phyloP scores from a whole-genome alignment of 2,329 filamentous ascomycete species.

The Fusarium algeriense region DNA sequence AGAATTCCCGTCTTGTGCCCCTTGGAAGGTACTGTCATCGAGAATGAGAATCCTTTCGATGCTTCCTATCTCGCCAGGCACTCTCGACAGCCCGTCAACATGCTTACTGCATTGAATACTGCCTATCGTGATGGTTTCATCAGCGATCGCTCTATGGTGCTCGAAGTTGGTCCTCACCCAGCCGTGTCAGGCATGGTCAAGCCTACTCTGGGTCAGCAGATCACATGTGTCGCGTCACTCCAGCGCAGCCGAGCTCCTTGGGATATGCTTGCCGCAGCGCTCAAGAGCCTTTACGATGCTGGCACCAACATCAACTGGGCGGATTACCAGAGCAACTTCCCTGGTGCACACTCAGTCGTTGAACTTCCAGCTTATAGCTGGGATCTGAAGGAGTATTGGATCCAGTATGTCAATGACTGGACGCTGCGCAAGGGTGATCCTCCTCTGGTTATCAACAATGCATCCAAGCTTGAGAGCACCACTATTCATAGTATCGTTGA shows the following conservation, averaged over 20 bases:
- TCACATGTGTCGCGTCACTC: constrained; percentile 27
- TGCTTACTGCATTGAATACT: constrained; percentile 14
- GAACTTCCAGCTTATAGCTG: constrained; percentile 77
- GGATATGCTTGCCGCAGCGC: constrained; percentile 11
- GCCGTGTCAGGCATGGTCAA: constrained; percentile 39
- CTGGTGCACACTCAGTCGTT: constrained; percentile 56
- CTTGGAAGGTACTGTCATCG: constrained; percentile 25
- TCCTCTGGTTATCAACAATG: constrained; percentile 30
- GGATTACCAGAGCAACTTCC: constrained; percentile 49
- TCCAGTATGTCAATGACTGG: constrained; percentile 76
- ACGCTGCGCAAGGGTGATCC: constrained; percentile 71
- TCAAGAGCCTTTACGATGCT: constrained; percentile 29
- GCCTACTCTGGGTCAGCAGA: constrained; percentile 26
- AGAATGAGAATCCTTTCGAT: not conserved
- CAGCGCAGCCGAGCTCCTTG: constrained; percentile 25
- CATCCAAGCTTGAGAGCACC: constrained; percentile 28
- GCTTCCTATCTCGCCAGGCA: constrained; percentile 31
- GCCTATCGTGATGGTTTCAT: constrained; percentile 13
- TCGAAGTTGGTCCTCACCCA: constrained; percentile 39
- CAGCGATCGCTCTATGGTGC: constrained; percentile 19
- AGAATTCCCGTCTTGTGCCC: constrained; percentile 25
- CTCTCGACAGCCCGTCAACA: constrained; percentile 37
- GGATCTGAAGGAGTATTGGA: constrained; percentile 79
- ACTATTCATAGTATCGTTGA: constrained; percentile 35
- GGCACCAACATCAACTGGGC: constrained; percentile 33